Base-by-base conservation (phyloP, 139 green algal genomes). In the Chlorella sp. region DNA sequence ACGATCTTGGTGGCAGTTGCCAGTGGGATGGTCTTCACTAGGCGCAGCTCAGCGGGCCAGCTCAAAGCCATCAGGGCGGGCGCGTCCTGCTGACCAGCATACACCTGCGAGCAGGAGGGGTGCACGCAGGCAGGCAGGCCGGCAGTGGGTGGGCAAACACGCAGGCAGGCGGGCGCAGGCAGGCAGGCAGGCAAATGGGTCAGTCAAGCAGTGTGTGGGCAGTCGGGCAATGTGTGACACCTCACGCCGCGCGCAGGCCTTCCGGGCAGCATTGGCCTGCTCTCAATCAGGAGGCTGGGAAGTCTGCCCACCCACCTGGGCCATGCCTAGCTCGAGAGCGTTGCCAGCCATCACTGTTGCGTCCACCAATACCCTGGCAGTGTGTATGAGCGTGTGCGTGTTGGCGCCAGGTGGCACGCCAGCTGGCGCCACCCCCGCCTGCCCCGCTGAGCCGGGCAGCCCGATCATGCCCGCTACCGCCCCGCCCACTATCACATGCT, bases 31-130 rank as follows among this genome's bases (percentile, higher is more conserved):
- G 73, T 81, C 39, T 88, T 88, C 7, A n/a, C 28, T 9, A 88
- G 66, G 84, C 37, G 84, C 84, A 88, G 84, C 84, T 88, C 84
- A 9, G 42, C 19, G 2, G 84, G 84, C 84, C 84, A 88, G 66
- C 22, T 15, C 39, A 88, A 11, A 3, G 68, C 66, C 39, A 21
- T 15, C 39, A 80, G 68, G 4, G 68, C 66, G 19, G 68, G 39
- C 4, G 84, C 84, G n/a, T 88, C 61, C 26, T 66, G 37, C 15
- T 30, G 68, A 39, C 42, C 30, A 3, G 68, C 84, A 15, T 32
- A 48, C 30, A 88, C 68, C 84, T 88, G 66, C 39, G 11, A 22
- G 21, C 11, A 18, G 64, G 22, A n/a, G n/a, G n/a, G n/a, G n/a
- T n/a, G n/a, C n/a, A n/a, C n/a, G n/a, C n/a, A n/a, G n/a, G n/a